These are phyloP conservation scores for Chytriomyces sp. DNA, from an alignment of 192 early-diverging fungal species.

Conservation along the genomic window DNA sequence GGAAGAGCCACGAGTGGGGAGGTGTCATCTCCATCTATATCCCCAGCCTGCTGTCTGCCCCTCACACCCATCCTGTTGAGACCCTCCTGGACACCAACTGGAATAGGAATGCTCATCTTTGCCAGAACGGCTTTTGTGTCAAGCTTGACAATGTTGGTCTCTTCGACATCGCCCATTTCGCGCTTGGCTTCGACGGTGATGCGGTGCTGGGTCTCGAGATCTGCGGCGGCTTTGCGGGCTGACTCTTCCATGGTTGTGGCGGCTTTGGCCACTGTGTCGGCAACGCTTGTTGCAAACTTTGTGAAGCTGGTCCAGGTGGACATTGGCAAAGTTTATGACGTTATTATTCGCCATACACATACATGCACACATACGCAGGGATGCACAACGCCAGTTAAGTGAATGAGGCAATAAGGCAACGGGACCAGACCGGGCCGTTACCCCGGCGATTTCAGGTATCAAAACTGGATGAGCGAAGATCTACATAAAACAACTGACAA, in stretches of 20 bases:
- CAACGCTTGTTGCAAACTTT: neutral
- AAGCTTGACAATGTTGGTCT: neutral
- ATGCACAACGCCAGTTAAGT: too few relatives aligned
- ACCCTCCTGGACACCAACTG: neutral
- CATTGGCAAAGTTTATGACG: neutral
- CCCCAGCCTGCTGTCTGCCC: neutral
- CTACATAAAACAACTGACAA: too few relatives aligned
- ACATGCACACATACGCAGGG: too few relatives aligned
- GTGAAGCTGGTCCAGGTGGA: neutral
- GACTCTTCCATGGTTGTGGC: constrained; percentile 10
- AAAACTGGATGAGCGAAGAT: too few relatives aligned
- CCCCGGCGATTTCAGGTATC: too few relatives aligned
- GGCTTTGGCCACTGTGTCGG: neutral
- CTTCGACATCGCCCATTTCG: constrained; percentile 12
- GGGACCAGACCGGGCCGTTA: too few relatives aligned
- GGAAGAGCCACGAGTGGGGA: neutral
- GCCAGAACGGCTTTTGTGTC: neutral
- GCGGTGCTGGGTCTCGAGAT: constrained; percentile 25
- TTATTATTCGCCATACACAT: too few relatives aligned
- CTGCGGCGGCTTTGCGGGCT: constrained; percentile 6
- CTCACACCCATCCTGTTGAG: neutral
- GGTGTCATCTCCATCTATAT: neutral
- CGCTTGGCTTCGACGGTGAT: constrained; percentile 32
- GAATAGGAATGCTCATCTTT: neutral
- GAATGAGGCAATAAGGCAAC: too few relatives aligned